These are phyloP conservation scores for Musa beccarii DNA, from an alignment of 176 grass and related monocot species.

Conservation along the genomic window DNA sequence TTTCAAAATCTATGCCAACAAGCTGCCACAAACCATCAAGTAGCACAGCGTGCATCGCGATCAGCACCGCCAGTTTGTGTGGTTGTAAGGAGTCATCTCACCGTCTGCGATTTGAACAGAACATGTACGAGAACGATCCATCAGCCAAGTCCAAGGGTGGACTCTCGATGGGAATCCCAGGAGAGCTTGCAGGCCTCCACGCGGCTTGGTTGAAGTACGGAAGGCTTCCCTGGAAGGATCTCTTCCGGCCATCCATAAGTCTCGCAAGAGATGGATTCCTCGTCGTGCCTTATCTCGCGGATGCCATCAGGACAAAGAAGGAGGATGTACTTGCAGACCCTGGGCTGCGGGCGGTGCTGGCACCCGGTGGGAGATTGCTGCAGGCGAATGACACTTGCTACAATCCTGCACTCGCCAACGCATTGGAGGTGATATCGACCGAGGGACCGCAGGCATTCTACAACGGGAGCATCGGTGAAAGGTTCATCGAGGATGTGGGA, in stretches of 20 bases:
- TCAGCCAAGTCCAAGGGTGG: constrained; percentile 43
- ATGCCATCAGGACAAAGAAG: constrained; percentile 24
- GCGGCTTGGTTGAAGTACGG: constrained; percentile 63
- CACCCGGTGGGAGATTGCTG: constrained; percentile 41
- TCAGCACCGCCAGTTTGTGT: too few species aligned
- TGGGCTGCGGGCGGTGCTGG: constrained; percentile 56
- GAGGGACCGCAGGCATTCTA: constrained; percentile 53
- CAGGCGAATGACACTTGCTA: constrained; percentile 50
- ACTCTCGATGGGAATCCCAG: constrained; percentile 70
- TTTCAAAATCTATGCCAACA: not conserved
- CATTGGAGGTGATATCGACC: constrained; percentile 42
- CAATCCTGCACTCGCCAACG: constrained; percentile 50
- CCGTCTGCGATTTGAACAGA: constrained; percentile 24
- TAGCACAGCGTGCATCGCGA: too few species aligned
- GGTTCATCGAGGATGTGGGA: constrained; percentile 35
- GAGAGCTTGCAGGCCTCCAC: constrained; percentile 76
- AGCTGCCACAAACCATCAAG: too few species aligned
- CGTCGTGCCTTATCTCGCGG: constrained; percentile 35
- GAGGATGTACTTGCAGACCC: constrained; percentile 51
- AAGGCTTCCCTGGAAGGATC: constrained; percentile 47
- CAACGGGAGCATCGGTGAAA: constrained; percentile 45
- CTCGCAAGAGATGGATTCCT: constrained; percentile 61
- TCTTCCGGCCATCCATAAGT: constrained; percentile 55
- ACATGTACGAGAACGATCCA: constrained; percentile 63
- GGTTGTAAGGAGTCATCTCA: not conserved